Base-by-base conservation (phyloP, 495 filamentous ascomycete species). In the Podospora tetraspora region DNA sequence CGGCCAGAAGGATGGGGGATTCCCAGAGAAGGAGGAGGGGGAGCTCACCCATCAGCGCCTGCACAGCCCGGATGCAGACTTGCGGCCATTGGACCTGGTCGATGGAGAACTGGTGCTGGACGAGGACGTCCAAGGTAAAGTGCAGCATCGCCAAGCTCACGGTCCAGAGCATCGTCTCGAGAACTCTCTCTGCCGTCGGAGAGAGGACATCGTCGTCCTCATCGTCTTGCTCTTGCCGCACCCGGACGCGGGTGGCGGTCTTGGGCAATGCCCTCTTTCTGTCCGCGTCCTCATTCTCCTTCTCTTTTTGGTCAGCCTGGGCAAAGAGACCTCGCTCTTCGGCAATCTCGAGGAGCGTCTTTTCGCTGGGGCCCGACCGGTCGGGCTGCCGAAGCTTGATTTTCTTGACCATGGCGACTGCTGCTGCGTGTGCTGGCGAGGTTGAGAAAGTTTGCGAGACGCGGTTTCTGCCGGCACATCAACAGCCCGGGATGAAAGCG, bases 41-140 rank as follows among this genome's bases (percentile, higher is more conserved):
- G 34, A 12, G 61, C 79, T 63, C 78, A 89, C 87, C 80, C 21
- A 81, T 74, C 60, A 83, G 76, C 10, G 85, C 84, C 60, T 84
- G 83, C 3, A 73, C 63, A 24, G 84, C 78, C 65, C 87, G 84
- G 37, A 76, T 77, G 59, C 86, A 69, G 3, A 95, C 85, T 21
- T 78, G 79, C 2, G 74, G 70, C 80, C 90, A 87, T 13, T 84
- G 77, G 13, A 94, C 86, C 1, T 71, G 65, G 58, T 86, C 84
- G 73, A 90, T 84, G 11, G 89, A 86, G 74, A 97, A 98, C 81
- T 98, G 96, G 76, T 94, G 88, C 62, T 94, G 91, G 8, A 96
- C 91, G n/a, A 97, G 82, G 62, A 94, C 91, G 71, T 95, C 92
- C 27, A 99, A 84, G 2, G 92, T 93, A 71, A 96, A 88, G 77